Percentiles rank a stretch among this genome's conserved stretches.
Conservation (phyloP, 495 filamentous ascomycete genomes). For the Neurospora hispaniola region DNA sequence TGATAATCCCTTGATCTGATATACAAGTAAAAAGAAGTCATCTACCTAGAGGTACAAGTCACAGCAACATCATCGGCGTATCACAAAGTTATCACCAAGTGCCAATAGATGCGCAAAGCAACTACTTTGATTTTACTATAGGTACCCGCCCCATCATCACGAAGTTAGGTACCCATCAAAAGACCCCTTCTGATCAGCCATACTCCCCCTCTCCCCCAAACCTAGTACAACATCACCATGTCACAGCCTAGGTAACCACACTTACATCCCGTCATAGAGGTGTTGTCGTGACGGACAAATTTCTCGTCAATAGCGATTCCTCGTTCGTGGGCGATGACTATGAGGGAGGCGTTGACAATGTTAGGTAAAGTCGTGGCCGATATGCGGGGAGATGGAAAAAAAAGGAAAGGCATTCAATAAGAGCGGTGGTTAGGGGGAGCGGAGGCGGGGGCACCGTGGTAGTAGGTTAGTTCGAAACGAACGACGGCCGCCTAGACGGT, state of each 20-base stretch:
- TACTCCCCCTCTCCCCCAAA: neutral
- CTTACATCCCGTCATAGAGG: constrained; percentile 35
- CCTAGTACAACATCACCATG: constrained; percentile 8
- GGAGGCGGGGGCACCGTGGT: too few species aligned
- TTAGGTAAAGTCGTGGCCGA: constrained; percentile 50
- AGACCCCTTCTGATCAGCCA: neutral
- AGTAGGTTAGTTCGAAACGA: too few species aligned
- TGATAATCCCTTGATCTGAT: too few species aligned
- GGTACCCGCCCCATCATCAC: too few species aligned
- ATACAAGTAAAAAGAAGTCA: too few species aligned
- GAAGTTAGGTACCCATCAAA: too few species aligned
- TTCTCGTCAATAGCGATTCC: constrained; percentile 58
- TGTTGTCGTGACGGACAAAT: constrained; percentile 39
- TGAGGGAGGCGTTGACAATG: constrained; percentile 56
- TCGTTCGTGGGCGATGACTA: constrained; percentile 51
- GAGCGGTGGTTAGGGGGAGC: constrained; percentile 51
- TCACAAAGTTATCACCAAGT: too few species aligned
- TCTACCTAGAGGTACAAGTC: too few species aligned
- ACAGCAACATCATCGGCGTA: too few species aligned
- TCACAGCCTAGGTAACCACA: constrained; percentile 38
- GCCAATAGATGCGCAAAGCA: too few species aligned
- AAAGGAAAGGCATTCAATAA: constrained; percentile 58
- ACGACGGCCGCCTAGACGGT: too few species aligned
- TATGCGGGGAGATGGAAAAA: constrained; percentile 42
- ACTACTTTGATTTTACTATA: too few species aligned